Conservation (phyloP, 768 basidiomycete genomes). For the Suillus tomentosus region DNA sequence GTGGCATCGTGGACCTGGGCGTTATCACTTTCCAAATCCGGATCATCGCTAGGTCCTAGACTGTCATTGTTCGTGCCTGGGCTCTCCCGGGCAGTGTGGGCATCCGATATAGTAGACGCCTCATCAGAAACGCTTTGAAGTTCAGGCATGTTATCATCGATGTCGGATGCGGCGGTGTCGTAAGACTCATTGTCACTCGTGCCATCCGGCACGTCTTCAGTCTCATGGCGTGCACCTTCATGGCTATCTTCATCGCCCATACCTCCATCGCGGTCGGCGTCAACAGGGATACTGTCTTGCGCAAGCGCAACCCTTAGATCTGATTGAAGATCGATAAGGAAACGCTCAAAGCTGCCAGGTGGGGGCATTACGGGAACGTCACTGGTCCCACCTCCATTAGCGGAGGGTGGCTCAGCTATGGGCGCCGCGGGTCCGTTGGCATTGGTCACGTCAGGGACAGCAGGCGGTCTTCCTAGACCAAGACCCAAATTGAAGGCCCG, state of each 20-base stretch:
- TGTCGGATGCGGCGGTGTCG: conserved; percentile 14
- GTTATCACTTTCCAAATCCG: not conserved
- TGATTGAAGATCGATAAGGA: conserved; percentile 74
- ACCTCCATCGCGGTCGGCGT: conserved; percentile 17
- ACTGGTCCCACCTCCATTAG: conserved; percentile 11
- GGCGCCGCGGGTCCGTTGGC: conserved; percentile 14
- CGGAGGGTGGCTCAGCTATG: not conserved
- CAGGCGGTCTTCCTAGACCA: conserved; percentile 38
- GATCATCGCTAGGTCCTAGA: not conserved
- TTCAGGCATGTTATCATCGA: conserved; percentile 34
- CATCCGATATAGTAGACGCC: conserved; percentile 30
- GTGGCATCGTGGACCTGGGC: not conserved
- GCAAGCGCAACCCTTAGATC: conserved; percentile 69
- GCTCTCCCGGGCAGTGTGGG: conserved; percentile 8
- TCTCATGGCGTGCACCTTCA: conserved; percentile 10
- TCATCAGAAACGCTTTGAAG: conserved; percentile 34
- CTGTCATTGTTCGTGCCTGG: conserved; percentile 1
- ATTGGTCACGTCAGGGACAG: conserved; percentile 19
- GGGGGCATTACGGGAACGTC: conserved; percentile 32
- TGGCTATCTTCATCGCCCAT: conserved; percentile 22
- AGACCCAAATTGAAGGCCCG: conserved; percentile 77
- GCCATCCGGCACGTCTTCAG: not conserved
- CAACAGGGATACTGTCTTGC: conserved; percentile 30
- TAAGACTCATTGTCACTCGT: conserved; percentile 7
- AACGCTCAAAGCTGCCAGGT: conserved; percentile 79